phyloP scores from a whole-genome alignment of 345 rosid genomes.

The Rhodamnia argentea region DNA sequence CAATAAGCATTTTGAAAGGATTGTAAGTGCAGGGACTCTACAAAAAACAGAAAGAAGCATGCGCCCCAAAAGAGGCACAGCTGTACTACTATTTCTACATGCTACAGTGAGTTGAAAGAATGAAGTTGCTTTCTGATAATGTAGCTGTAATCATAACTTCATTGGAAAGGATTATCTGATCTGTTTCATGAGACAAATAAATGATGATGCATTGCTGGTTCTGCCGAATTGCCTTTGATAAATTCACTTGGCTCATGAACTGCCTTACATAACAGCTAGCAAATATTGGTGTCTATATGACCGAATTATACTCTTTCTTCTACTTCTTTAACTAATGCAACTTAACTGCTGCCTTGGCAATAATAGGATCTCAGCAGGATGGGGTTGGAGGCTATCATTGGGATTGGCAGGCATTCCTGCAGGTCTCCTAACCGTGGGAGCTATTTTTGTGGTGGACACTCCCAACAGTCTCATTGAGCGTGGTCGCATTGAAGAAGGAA shows the following conservation, averaged over 20 bases:
- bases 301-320: not conserved
- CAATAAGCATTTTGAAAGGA: not conserved
- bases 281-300: not conserved
- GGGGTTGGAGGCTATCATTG: slow-evolving; percentile 96
- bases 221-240: not conserved
- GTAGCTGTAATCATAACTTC: not conserved
- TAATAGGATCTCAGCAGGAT: slow-evolving; percentile 61
- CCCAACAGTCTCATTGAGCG: slow-evolving; percentile 93
- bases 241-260: not conserved
- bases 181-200: not conserved
- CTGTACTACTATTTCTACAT: not conserved
- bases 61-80: not conserved
- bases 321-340: not conserved
- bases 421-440: slow-evolving; percentile 59
- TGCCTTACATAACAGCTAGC: not conserved
- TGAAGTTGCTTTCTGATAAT: not conserved
- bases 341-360: not conserved
- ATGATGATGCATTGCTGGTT: not conserved
- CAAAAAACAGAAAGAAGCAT: not conserved
- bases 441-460: slow-evolving; percentile 69
- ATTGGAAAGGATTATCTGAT: not conserved
- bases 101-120: not conserved
- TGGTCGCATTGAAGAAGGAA: slow-evolving; percentile 79
- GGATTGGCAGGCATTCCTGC: slow-evolving; percentile 94
- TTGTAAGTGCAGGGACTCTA: not conserved